Evolutionary conservation across 2,329 filamentous ascomycete genomes (phyloP), one percentile per base, ranked within the genome.

Genomic region (Colletotrichum phormii): DNA sequence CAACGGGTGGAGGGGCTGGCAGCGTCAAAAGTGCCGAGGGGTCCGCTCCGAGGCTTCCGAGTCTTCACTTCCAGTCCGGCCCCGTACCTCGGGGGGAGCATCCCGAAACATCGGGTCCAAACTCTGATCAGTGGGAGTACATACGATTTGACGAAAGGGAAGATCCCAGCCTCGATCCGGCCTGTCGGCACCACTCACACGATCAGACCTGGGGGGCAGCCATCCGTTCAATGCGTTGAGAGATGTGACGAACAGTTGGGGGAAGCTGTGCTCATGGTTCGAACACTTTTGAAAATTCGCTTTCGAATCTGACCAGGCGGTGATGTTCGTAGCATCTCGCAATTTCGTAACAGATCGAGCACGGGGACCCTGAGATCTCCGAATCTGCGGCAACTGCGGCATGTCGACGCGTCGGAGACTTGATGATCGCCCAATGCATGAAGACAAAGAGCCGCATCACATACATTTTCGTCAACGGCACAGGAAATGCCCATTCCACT

Each of bases 21-120:
- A 7, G 18, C 8, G 18, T 49, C 8, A 0, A 49, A 22, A 29
- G 26, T 24, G 18, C 37, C 59, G 64, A 64, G 15, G 12, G 33
- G 51, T 26, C 24, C 65, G 42, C 65, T 24, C 46, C 65, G 65
- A 59, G 35, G 26, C 24, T 55, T 59, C 59, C 70, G 65, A 58
- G 58, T 72, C 57, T 42, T 29, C 26, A 29, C 61, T 18, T 51
- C 29, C 18, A 13, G 22, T 37, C n/a, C 35, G 51, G 8, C 35
- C 29, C 49, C 51, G 49, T 46, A n/a, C 26, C 18, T 29, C 18
- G n/a, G 46, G 42, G 4, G 46, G 37, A 2, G 13, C 37, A 42
- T 1, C 33, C 70, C 60, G 70, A 69, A 69, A 64, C 58, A 22
- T 31, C 33, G 54, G 54, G 46, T 51, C 54, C 46, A 57, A 55